Conservation (phyloP, 345 rosid species). For the Angophora floribunda region DNA sequence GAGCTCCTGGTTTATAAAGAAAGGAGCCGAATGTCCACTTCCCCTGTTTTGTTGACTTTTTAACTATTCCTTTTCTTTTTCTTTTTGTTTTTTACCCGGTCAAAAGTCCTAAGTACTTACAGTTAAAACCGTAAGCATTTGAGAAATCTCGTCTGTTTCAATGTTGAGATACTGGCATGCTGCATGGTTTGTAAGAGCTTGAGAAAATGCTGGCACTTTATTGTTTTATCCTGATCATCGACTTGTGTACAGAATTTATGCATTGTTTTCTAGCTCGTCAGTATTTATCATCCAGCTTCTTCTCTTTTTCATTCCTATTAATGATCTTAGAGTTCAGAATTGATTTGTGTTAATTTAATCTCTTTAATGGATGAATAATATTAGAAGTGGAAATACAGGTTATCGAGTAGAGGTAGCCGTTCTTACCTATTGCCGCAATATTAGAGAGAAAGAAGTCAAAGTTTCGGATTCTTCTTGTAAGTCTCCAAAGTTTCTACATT, state of each 20-base stretch:
- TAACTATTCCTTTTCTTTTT: too few species aligned
- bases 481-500: slow-evolving; percentile 6
- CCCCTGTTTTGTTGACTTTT: too few species aligned
- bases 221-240: neutral
- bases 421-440: slow-evolving; percentile 50
- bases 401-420: slow-evolving; percentile 54
- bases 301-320: neutral
- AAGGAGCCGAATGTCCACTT: too few species aligned
- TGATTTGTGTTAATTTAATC: neutral
- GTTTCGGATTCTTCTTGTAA: slow-evolving; percentile 88
- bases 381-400: slow-evolving; percentile 52
- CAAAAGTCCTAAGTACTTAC: too few species aligned
- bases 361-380: slow-evolving; percentile 39
- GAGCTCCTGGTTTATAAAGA: too few species aligned
- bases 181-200: neutral
- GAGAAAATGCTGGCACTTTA: neutral
- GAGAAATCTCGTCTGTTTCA: neutral
- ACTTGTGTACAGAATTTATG: neutral
- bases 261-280: neutral
- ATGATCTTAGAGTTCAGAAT: neutral
- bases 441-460: slow-evolving; percentile 39
- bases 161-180: neutral
- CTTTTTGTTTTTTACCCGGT: too few species aligned
- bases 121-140: slow-evolving; percentile 33
- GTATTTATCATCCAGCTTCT: slow-evolving; percentile 14